Evolutionary conservation across 2,329 filamentous ascomycete genomes (phyloP).

Genomic region (Ilyonectria mors-panacis): DNA sequence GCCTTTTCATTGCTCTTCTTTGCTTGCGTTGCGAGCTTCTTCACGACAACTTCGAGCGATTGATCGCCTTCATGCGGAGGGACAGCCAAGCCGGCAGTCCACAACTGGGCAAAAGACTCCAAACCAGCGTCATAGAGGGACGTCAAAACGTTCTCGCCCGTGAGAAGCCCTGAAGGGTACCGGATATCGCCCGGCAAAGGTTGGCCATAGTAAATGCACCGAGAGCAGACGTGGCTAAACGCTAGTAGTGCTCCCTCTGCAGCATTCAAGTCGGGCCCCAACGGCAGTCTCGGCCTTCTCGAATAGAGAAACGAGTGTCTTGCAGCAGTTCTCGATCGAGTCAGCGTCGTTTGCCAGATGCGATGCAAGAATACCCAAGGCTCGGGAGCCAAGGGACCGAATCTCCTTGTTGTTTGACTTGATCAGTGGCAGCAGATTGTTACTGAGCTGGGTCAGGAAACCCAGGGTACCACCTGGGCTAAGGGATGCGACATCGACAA

Average conservation of each 20-base stretch:
- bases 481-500: slow-evolving; percentile 68
- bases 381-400: slow-evolving; percentile 76
- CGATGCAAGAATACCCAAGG: slow-evolving; percentile 83
- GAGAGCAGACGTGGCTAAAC: slow-evolving; percentile 61
- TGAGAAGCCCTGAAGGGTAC: slow-evolving; percentile 53
- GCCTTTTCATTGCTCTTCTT: slow-evolving; percentile 87
- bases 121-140: slow-evolving; percentile 62
- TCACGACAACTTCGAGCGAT: slow-evolving; percentile 64
- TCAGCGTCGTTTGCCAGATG: slow-evolving; percentile 66
- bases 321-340: slow-evolving; percentile 44
- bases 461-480: slow-evolving; percentile 66
- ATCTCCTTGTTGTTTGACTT: slow-evolving; percentile 80
- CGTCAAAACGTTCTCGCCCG: slow-evolving; percentile 46
- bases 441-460: slow-evolving; percentile 63
- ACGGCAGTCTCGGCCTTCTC: slow-evolving; percentile 58
- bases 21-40: slow-evolving; percentile 76
- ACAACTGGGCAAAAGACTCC: slow-evolving; percentile 63
- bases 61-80: slow-evolving; percentile 49
- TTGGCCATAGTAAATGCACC: slow-evolving; percentile 60
- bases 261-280: slow-evolving; percentile 60
- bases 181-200: slow-evolving; percentile 45
- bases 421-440: slow-evolving; percentile 71
- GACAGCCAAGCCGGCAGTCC: slow-evolving; percentile 61
- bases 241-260: slow-evolving; percentile 64
- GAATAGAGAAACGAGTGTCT: slow-evolving; percentile 60